These are phyloP conservation scores for Beauveria bassiana DNA, from an alignment of 2,329 filamentous ascomycete genomes.

Conservation along the genomic window DNA sequence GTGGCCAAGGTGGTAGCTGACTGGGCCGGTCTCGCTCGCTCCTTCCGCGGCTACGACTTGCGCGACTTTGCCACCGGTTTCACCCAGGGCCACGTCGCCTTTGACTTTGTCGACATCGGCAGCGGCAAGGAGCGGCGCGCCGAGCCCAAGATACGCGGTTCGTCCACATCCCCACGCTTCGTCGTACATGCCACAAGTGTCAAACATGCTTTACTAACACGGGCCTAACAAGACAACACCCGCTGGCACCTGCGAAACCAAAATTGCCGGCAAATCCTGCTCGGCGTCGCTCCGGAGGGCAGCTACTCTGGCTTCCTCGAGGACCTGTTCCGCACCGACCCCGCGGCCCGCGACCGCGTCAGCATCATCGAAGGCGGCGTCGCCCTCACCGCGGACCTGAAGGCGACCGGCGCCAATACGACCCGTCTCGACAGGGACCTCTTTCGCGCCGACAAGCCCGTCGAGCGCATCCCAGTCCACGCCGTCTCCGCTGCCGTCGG, in stretches of 20 bases:
- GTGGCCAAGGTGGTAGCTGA: constrained; percentile 51
- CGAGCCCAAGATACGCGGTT: constrained; percentile 54
- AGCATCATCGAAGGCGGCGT: constrained; percentile 48
- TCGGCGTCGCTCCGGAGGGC: constrained; percentile 55
- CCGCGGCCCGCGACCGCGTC: constrained; percentile 34
- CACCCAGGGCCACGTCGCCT: constrained; percentile 49
- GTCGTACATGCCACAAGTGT: background rate
- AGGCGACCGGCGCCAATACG: constrained; percentile 37
- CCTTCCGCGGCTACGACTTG: constrained; percentile 42
- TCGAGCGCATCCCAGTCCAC: constrained; percentile 24
- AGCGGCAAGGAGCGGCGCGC: constrained; percentile 49
- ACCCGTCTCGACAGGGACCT: constrained; percentile 38
- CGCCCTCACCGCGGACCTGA: constrained; percentile 38
- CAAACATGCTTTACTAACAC: background rate
- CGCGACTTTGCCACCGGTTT: constrained; percentile 53
- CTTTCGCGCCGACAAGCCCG: constrained; percentile 47
- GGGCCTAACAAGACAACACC: constrained; percentile 33
- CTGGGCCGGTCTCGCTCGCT: constrained; percentile 39
- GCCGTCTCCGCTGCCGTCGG: constrained; percentile 12
- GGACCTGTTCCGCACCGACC: constrained; percentile 43
- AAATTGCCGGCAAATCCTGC: constrained; percentile 54
- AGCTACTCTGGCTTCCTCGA: constrained; percentile 53
- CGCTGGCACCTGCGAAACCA: constrained; percentile 51
- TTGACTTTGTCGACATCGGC: constrained; percentile 59
- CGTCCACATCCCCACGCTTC: constrained; percentile 8